A percentile compares a stretch with the other conserved stretches of the same genome.
phyloP scores from a whole-genome alignment of 2,329 filamentous ascomycete genomes.

The Phoma sp. region DNA sequence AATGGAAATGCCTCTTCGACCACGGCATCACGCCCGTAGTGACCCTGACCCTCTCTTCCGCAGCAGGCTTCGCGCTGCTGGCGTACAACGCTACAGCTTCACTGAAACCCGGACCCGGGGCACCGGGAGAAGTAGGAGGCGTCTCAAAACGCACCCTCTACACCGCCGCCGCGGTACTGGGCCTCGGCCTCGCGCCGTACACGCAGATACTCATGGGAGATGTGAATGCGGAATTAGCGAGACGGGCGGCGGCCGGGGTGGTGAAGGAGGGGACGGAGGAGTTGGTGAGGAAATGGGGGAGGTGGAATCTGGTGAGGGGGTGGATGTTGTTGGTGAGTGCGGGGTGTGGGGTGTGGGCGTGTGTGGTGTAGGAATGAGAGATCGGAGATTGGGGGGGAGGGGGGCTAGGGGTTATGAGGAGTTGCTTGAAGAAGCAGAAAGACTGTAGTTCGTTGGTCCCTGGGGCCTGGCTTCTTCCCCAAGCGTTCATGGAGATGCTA shows the following conservation, averaged over 20 bases:
- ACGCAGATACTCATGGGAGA: neutral
- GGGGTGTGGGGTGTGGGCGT: neutral
- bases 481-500: too few species aligned
- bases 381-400: too few species aligned
- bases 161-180: neutral
- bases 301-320: neutral
- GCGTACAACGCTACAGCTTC: neutral
- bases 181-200: neutral
- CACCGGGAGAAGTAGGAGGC: neutral
- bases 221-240: neutral
- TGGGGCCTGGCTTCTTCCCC: too few species aligned
- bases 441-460: too few species aligned
- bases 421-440: too few species aligned
- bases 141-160: neutral
- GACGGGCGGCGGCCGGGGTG: neutral
- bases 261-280: neutral
- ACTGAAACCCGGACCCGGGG: neutral
- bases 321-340: neutral
- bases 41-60: slow-evolving; percentile 19
- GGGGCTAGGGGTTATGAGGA: too few species aligned
- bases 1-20: slow-evolving; percentile 31
- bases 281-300: neutral
- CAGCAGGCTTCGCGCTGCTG: slow-evolving; percentile 23
- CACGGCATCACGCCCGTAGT: slow-evolving; percentile 26
- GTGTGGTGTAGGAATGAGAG: neutral